Base-by-base conservation (phyloP, 768 basidiomycete species). In the Tricholoma saponaceum region DNA sequence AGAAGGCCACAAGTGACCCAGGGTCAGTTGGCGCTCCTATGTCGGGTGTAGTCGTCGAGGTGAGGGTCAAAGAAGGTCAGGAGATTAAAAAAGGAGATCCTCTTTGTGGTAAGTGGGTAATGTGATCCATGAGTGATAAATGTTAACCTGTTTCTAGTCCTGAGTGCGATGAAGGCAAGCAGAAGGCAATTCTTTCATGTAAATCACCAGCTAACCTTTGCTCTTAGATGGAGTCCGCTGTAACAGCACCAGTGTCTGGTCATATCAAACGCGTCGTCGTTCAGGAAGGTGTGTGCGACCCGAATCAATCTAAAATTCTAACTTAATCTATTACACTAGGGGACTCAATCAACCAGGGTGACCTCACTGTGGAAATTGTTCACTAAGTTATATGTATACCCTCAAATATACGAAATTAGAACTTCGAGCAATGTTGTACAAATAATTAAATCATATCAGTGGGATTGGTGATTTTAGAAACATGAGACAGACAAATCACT, bases 81-180 rank as follows among this genome's bases (percentile, higher is more conserved):
- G 93, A 96, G 69, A 95, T 99, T 73, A 95, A 89, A 85, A 96
- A 95, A 76, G 97, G 97, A 52, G 97, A 99, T 76, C 95, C 96
- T 57, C 77, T 98, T 62, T 90, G 90, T 73, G 86, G 89, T 90
- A 72, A 74, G 87, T 83, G 16, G 9, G 28, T 58, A 62, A 55
- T 61, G 59, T 49, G 62, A 10, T 56, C 35, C 51, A 54, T 55
- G 23, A 13, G 20, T 53, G 49, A 47, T 54, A 56, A 51, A 46
- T 20, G 44, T 63, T 52, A 69, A 55, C 63, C 22, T 25, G 10
- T 47, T 64, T 30, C 65, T 37, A 90, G 92, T 98, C 59, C 77
- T 97, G 74, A 95, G 92, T 71, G 96, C 96, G 14, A 98, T 98
- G 96, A 95, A 96, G 89, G 92, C 83, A 65, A 72, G 82, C 67